Base-by-base conservation (phyloP, 345 rosid genomes). In the Eucalyptus tenuipes region DNA sequence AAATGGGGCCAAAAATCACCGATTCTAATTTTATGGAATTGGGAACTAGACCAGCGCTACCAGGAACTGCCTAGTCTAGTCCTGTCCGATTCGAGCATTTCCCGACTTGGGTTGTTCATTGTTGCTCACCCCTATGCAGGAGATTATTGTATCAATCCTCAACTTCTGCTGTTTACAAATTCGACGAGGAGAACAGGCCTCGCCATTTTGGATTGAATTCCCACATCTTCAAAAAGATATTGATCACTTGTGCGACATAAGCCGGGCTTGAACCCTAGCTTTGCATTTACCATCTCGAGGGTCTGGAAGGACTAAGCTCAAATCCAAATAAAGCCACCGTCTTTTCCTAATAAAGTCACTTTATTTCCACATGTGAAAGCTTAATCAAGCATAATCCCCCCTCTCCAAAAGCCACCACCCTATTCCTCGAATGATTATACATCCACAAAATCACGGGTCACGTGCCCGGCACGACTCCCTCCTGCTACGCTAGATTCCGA, bases 81-180 rank as follows among this genome's bases (percentile, higher is more conserved):
- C 2, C 2, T 0, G 10, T 18, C 0, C 1, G 24, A 1, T 52
- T 1, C 4, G 0, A 52, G 25, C 10, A 0, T 18, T 52, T 52
- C 10, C 18, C 25, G 0, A 52, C 18, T 52, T 52, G 57, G 25
- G 25, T 20, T 24, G 25, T 52, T 52, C 25, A 52, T 52, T 3
- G 25, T 52, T 52, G 25, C 57, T 52, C 10, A 8, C 10, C 2
- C 2, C 6, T 2, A 13, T 49, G n/a, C 1, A 29, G 7, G 12
- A 25, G 31, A 8, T 27, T 27, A 27, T 2, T 27, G 14, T 15
- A n/a, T n/a, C 5, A 1, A 14, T n/a, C 75, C 37, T 64, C 75
- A 64, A n/a, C 37, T 64, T n/a, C 2, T 4, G 2, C 3, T 3
- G 1, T n/a, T 64, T 8, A n/a, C 20, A 17, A n/a, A 15, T 33